These are phyloP conservation scores for Arthromyces matolae DNA, from an alignment of 768 basidiomycete genomes.

Conservation along the genomic window DNA sequence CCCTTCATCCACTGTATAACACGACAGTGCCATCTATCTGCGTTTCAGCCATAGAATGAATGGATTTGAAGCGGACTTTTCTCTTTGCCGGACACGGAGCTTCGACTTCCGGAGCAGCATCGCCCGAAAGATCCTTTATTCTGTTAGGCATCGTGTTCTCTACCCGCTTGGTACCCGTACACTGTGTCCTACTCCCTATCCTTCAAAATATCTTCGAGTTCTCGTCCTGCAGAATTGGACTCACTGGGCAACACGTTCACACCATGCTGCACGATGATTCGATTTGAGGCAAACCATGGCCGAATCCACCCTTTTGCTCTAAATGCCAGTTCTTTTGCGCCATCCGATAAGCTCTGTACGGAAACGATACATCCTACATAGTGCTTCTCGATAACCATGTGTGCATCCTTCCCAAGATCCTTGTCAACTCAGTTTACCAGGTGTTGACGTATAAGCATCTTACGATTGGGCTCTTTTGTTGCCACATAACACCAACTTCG, in stretches of 20 bases:
- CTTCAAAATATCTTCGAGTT: background rate
- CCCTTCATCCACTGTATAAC: too few relatives aligned
- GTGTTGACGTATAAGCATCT: conserved; percentile 7
- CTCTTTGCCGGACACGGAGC: conserved; percentile 1
- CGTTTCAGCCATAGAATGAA: too few relatives aligned
- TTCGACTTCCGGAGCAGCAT: conserved; percentile 7
- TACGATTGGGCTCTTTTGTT: too few relatives aligned
- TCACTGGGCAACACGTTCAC: too few relatives aligned
- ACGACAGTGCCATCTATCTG: too few relatives aligned
- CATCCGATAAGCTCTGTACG: conserved; percentile 14
- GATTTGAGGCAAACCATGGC: background rate
- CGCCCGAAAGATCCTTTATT: conserved; percentile 6
- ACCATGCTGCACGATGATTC: background rate
- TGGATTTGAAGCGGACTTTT: background rate
- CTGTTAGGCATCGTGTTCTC: background rate
- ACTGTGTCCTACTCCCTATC: background rate
- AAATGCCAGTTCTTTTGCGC: background rate
- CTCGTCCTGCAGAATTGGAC: too few relatives aligned
- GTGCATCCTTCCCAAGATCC: conserved; percentile 9
- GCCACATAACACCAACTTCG: too few relatives aligned
- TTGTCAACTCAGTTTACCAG: conserved; percentile 4
- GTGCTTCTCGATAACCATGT: background rate
- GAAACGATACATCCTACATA: background rate
- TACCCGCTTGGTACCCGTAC: background rate
- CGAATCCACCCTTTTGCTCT: background rate